phyloP scores from a whole-genome alignment of 306 rosid genomes.

The Trichosanthes truncata region DNA sequence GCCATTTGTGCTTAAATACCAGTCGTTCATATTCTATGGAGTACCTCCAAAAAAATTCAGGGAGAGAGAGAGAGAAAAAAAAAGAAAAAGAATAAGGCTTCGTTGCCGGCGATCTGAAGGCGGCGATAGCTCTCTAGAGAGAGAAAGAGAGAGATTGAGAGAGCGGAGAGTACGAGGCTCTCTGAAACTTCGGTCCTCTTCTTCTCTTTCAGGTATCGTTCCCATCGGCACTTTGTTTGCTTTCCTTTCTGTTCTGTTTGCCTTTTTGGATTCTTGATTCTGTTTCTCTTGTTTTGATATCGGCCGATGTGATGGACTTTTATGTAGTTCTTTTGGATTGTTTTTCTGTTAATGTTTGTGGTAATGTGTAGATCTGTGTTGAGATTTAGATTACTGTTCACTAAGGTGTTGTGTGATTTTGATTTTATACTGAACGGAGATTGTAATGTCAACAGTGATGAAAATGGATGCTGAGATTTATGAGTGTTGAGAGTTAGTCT shows the following conservation, averaged over 20 bases:
- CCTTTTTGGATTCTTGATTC: neutral
- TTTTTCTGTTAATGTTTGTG: neutral
- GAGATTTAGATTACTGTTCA: neutral
- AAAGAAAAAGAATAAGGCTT: neutral
- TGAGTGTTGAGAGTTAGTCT: neutral
- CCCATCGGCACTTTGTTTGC: neutral
- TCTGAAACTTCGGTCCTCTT: neutral
- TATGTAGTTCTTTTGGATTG: neutral
- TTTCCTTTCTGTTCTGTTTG: neutral
- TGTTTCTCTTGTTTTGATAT: neutral
- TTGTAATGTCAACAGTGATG: neutral
- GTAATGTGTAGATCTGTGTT: neutral
- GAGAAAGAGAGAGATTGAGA: neutral
- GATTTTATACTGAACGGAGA: neutral
- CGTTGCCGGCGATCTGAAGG: conserved; percentile 5
- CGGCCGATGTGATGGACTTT: neutral
- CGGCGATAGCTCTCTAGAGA: neutral
- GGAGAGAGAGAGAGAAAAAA: neutral
- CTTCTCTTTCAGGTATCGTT: conserved; percentile 5
- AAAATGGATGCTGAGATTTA: neutral
- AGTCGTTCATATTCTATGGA: neutral
- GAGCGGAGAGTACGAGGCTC: conserved; percentile 1
- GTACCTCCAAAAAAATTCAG: neutral
- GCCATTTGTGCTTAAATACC: neutral
- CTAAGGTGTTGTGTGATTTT: neutral